These are phyloP conservation scores for Talaromyces sp. DNA, from an alignment of 2,329 filamentous ascomycete species.

Conservation along the genomic window DNA sequence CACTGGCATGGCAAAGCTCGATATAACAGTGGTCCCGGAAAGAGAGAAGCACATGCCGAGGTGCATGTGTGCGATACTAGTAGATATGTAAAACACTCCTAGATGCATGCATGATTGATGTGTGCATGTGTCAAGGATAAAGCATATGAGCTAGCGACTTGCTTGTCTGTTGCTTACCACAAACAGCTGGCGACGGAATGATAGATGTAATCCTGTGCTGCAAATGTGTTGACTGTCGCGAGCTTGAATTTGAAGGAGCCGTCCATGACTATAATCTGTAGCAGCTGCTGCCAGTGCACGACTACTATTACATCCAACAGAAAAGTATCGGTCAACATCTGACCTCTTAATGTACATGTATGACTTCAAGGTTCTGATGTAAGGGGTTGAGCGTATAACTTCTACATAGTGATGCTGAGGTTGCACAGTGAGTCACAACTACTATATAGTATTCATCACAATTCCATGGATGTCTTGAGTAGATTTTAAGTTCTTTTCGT, in stretches of 20 bases:
- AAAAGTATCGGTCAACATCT: background rate
- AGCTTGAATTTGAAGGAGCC: too few relatives aligned
- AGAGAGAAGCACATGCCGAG: too few relatives aligned
- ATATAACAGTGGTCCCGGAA: too few relatives aligned
- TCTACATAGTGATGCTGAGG: background rate
- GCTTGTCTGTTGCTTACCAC: too few relatives aligned
- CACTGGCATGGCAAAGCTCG: too few relatives aligned
- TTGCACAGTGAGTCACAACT: background rate
- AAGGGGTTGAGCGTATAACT: background rate
- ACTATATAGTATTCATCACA: conserved; percentile 1
- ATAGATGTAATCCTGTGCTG: too few relatives aligned
- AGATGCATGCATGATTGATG: conserved; percentile 2
- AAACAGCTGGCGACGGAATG: too few relatives aligned
- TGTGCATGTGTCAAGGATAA: background rate
- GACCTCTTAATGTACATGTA: background rate
- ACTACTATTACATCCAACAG: background rate
- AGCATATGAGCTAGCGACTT: background rate
- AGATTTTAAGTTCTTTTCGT: background rate
- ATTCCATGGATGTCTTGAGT: background rate
- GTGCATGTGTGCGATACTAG: too few relatives aligned
- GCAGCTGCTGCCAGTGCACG: too few relatives aligned
- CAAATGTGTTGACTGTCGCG: too few relatives aligned
- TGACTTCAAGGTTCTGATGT: background rate
- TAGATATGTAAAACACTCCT: background rate
- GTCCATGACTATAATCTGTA: too few relatives aligned